Conservation (phyloP, 257 asterid genomes). For the Solanum phureja region DNA sequence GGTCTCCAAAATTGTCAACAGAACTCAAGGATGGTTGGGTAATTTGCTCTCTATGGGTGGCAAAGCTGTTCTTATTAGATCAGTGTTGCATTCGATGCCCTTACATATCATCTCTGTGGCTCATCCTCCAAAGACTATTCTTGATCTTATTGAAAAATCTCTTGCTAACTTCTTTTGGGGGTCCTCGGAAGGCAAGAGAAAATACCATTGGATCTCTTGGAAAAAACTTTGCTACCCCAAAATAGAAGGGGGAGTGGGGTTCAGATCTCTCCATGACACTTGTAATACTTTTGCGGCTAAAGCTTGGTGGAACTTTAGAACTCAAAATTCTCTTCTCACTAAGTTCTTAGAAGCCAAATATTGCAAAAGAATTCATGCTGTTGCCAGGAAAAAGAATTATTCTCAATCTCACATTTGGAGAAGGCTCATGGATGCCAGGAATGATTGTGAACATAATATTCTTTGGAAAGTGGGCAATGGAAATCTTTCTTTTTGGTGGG, state of each 20-base stretch:
- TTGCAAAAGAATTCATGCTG: too few species aligned
- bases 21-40: neutral
- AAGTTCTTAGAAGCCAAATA: neutral
- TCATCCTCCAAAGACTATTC: neutral
- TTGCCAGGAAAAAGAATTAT: too few species aligned
- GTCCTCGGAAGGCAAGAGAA: neutral
- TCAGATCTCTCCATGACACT: neutral
- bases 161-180: neutral
- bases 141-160: neutral
- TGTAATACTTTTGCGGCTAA: too few species aligned
- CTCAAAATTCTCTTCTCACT: neutral
- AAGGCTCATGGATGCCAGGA: neutral
- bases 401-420: neutral
- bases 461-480: neutral
- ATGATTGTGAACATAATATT: neutral
- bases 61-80: neutral
- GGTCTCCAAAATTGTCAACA: neutral
- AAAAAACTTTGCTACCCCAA: neutral
- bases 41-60: neutral
- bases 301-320: neutral
- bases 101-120: neutral
- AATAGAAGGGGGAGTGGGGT: neutral
- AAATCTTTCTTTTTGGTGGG: too few species aligned
- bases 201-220: neutral
- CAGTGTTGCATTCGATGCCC: neutral